Evolutionary conservation across 225 moss, liverwort and hornwort species (phyloP).

Genomic region (Marchantia polymorpha): DNA sequence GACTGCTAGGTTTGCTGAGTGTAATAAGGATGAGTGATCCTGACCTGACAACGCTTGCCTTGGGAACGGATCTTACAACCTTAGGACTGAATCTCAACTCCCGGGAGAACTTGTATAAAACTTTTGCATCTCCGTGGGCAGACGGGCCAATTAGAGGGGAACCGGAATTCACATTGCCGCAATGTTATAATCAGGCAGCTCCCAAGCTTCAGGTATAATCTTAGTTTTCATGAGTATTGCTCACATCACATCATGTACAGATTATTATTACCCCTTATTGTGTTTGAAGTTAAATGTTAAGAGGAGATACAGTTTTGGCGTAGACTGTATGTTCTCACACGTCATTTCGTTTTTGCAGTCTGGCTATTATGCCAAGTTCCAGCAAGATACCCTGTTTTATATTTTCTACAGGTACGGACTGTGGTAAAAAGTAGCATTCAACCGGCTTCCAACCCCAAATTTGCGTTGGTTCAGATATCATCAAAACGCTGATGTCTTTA

Average conservation of each 20-base stretch:
- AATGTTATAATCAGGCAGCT: conserved; percentile 86
- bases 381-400: conserved; percentile 96
- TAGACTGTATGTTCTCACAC: not conserved
- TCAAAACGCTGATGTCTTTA: too few species aligned
- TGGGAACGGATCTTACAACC: conserved; percentile 98
- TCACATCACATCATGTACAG: not conserved
- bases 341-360: conserved; percentile 47
- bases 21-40: conserved; percentile 97
- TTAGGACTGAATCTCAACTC: conserved; percentile 96
- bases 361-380: conserved; percentile 84
- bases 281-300: not conserved
- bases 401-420: conserved; percentile 88
- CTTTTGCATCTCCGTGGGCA: conserved; percentile 98
- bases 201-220: conserved; percentile 81
- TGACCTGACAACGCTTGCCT: conserved; percentile 91
- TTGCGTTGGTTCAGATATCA: too few species aligned
- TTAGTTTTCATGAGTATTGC: not conserved
- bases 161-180: conserved; percentile 85
- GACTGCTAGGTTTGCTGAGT: conserved; percentile 89
- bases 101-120: conserved; percentile 99
- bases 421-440: too few species aligned
- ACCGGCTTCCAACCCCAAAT: too few species aligned
- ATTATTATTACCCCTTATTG: not conserved
- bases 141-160: conserved; percentile 93
- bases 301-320: not conserved